Evolutionary conservation across 148 eudicot genomes (phyloP), one percentile per base, ranked within the genome.

Genomic region (Camellia lanceoleosa): DNA sequence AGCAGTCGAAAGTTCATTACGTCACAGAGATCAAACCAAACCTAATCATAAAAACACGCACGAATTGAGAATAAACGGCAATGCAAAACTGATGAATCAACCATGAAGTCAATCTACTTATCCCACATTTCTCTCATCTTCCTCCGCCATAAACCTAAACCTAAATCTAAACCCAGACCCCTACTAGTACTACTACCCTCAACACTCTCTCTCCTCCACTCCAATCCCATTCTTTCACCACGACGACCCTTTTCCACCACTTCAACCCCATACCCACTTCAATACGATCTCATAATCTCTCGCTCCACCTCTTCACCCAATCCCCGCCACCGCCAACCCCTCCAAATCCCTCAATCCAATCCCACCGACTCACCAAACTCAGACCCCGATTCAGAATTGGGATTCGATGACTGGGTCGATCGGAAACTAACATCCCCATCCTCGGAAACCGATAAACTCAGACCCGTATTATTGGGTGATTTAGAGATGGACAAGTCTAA

Each of bases 371-470:
- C 85, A 7, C 63, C 85, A 9, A 86, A 83, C 7, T 68, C 90
- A 6, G 86, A 82, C 62, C 80, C 79, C 58, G 73, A 83, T 0
- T 64, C 79, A 10, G 92, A 93, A 10, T 58, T 86, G 14, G 87
- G 84, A 13, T 93, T 96, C 10, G 91, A 96, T 65, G 93, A 92
- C 19, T 96, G 93, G 95, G 97, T 93, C 63, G 98, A 96, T 73
- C 78, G 71, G 74, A 93, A 91, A 70, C 47, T 96, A 44, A 78
- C 89, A 2, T 64, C 65, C 47, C 84, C 76, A 5, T 5, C 71
- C 11, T 69, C 74, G 7, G 79, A 46, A n/a, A 43, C 84, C 68
- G 78, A 88, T 54, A 3, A 63, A 69, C 7, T 66, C 54, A 10
- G 20, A 64, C 30, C 67, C 66, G 42, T 70, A 54, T 15, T 54